Conservation (phyloP, 2,329 filamentous ascomycete genomes). For the Capronia americana region DNA sequence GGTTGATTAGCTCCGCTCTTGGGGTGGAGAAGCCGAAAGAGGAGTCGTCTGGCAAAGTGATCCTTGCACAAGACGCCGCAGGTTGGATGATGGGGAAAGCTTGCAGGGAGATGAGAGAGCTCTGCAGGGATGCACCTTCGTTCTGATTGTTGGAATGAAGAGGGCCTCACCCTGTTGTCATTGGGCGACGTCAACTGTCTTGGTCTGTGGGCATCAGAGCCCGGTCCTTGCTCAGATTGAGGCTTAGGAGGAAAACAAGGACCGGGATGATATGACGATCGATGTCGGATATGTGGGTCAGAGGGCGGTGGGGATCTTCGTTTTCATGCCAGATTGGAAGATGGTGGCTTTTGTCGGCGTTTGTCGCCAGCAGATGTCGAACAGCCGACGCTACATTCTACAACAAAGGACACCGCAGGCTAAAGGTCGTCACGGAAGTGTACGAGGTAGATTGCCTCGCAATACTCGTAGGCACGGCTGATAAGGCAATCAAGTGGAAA, state of each 20-base stretch:
- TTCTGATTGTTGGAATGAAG: constrained; percentile 7
- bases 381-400: not conserved
- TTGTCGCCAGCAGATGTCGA: not conserved
- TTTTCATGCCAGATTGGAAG: constrained; percentile 34
- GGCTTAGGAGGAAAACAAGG: constrained; percentile 28
- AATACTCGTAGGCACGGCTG: not conserved
- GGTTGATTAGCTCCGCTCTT: constrained; percentile 28
- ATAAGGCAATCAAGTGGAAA: not conserved
- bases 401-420: not conserved
- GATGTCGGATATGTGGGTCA: constrained; percentile 26
- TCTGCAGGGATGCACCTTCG: not conserved
- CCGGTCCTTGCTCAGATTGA: constrained; percentile 25
- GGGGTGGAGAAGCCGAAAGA: constrained; percentile 24
- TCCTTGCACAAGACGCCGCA: constrained; percentile 26
- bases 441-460: too few species aligned
- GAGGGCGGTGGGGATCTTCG: constrained; percentile 19
- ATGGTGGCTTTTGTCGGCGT: constrained; percentile 23
- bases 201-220: constrained; percentile 1
- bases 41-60: constrained; percentile 19
- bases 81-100: constrained; percentile 30
- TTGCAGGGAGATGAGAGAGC: constrained; percentile 10
- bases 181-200: constrained; percentile 6
- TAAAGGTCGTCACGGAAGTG: too few species aligned
- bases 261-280: constrained; percentile 21
- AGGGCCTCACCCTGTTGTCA: not conserved